A percentile compares a stretch with the other conserved stretches of the same genome.
These are phyloP conservation scores for Mycena pura DNA, from an alignment of 768 basidiomycete genomes.

Conservation along the genomic window DNA sequence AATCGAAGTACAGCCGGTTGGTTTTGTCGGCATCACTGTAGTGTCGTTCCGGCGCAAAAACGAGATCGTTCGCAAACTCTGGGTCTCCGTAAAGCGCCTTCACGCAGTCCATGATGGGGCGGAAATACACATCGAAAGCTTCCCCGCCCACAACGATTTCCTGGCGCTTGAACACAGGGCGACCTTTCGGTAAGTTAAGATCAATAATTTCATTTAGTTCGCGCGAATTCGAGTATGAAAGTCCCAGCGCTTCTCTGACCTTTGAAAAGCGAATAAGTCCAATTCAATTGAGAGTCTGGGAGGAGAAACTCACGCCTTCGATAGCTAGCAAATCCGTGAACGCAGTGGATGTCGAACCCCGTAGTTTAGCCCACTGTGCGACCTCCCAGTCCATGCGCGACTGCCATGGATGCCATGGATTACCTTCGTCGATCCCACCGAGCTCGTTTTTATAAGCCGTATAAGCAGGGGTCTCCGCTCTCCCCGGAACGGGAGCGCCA, in stretches of 20 bases:
- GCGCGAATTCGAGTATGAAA: constrained; percentile 39
- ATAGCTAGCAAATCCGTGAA: too few species aligned
- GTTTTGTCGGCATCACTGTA: constrained; percentile 35
- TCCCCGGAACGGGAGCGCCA: too few species aligned
- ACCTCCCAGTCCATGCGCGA: too few species aligned
- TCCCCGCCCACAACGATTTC: constrained; percentile 34
- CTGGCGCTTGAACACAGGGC: constrained; percentile 31
- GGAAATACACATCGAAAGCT: constrained; percentile 32
- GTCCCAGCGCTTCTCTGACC: constrained; percentile 32
- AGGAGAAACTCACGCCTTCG: too few species aligned
- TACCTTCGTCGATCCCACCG: too few species aligned
- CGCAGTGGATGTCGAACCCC: too few species aligned
- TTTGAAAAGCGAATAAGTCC: too few species aligned
- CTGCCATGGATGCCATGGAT: too few species aligned
- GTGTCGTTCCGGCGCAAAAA: constrained; percentile 39
- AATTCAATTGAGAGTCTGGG: too few species aligned
- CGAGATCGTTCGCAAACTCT: constrained; percentile 33
- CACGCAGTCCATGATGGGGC: constrained; percentile 40
- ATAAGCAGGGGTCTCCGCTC: too few species aligned
- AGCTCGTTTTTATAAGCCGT: too few species aligned
- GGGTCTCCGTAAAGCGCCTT: constrained; percentile 39
- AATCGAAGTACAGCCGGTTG: constrained; percentile 39
- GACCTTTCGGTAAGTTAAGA: constrained; percentile 30
- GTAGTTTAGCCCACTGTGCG: too few species aligned
- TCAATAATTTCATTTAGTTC: constrained; percentile 45